A percentile compares a stretch with the other conserved stretches of the same genome.
Conservation (phyloP, 106 monocot genomes). For the Dendrobium catenatum region DNA sequence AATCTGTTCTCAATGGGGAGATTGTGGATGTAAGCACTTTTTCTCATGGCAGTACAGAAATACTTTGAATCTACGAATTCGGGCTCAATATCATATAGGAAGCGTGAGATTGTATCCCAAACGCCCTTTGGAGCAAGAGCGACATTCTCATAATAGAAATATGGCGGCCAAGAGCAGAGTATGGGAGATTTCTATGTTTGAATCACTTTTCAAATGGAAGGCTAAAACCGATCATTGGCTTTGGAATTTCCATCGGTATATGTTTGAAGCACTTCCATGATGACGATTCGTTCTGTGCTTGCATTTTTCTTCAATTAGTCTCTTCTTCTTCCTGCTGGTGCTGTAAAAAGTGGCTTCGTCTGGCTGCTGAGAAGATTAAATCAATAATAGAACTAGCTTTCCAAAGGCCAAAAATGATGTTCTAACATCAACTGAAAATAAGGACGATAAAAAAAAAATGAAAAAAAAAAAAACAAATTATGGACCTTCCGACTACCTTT, state of each 20-base stretch:
- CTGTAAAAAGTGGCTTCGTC: neutral
- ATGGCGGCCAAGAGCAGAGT: slow-evolving; percentile 63
- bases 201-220: slow-evolving; percentile 31
- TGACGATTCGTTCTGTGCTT: too few relatives aligned
- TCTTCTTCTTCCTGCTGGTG: slow-evolving; percentile 8
- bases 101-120: slow-evolving; percentile 57
- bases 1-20: slow-evolving; percentile 52
- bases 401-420: neutral
- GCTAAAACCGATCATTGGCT: slow-evolving; percentile 71
- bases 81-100: slow-evolving; percentile 53
- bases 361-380: neutral
- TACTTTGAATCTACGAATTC: slow-evolving; percentile 80
- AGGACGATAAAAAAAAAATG: neutral
- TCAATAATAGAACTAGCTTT: neutral
- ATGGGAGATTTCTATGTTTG: slow-evolving; percentile 34
- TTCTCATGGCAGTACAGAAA: slow-evolving; percentile 54
- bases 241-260: slow-evolving; percentile 17
- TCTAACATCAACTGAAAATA: neutral
- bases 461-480: too few relatives aligned
- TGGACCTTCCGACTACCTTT: neutral
- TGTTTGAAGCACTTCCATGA: too few relatives aligned
- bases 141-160: slow-evolving; percentile 82
- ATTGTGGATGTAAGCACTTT: slow-evolving; percentile 73
- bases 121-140: slow-evolving; percentile 73
- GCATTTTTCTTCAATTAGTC: neutral